Evolutionary conservation across 2,329 filamentous ascomycete genomes (phyloP), one percentile per base, ranked within the genome.

Genomic region (Beauveria medogensis): DNA sequence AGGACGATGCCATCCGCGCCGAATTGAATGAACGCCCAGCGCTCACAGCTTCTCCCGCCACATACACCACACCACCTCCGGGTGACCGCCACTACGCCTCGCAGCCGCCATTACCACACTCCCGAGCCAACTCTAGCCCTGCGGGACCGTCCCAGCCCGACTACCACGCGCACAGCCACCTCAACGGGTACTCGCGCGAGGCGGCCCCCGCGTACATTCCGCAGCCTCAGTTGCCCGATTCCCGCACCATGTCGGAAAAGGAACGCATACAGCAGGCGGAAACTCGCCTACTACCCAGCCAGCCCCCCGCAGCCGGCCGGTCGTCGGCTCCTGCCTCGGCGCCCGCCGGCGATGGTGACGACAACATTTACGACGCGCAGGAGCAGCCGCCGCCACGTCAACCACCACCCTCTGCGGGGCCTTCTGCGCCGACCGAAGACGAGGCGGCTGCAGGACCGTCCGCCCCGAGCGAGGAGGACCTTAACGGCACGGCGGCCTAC

Each of bases 211-310:
- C 80, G 60, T 80, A 83, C 66, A 70, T 87, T 18, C 83, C 86
- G 34, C 82, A 83, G 5, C 86, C 88, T n/a, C 77, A 82, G 34
- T 67, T 86, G 20, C 76, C 79, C 12, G 75, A 81, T 14, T 85
- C 91, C 60, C 82, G 82, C 63, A 80, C 77, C 5, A 75, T 92
- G 37, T 85, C 88, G 14, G 94, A 97, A 65, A 97, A 97, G 73
- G 88, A 95, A 63, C 86, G 87, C 54, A 75, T 94, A 62, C 84
- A 87, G 52, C 84, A 84, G 62, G 91, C 91, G 46, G 92, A 97
- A 74, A 83, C 88, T 65, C 83, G 87, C 52, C 76, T 97, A 5
- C 74, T 97, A 24, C 93, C 93, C 2, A 96, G 92, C 69, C 86
- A 87, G 67, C 92, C 89, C 14, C 78, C 69, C 1, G 66, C 63